These are phyloP conservation scores for Eryngium alpinum DNA, from an alignment of 140 eudicot genomes.

Conservation along the genomic window DNA sequence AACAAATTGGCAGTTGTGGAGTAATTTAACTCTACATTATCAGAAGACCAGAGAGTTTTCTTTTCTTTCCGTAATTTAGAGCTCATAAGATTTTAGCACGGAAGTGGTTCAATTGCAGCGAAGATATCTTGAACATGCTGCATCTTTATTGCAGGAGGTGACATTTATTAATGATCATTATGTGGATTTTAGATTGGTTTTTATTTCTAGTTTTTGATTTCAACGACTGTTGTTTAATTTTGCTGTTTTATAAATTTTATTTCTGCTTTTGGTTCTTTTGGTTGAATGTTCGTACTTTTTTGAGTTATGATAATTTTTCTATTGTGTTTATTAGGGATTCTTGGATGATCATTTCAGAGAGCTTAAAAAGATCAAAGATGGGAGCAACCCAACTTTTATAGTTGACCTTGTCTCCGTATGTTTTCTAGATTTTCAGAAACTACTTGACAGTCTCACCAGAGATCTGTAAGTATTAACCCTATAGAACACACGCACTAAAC, in stretches of 20 bases:
- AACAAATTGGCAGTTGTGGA: no score
- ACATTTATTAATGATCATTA: background rate
- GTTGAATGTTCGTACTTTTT: background rate
- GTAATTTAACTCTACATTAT: no score
- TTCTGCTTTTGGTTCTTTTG: background rate
- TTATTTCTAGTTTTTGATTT: background rate
- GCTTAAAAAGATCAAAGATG: constrained; percentile 58
- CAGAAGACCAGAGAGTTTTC: no score
- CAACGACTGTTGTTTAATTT: no score
- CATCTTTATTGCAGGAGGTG: background rate
- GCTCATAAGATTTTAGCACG: background rate
- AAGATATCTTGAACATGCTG: background rate
- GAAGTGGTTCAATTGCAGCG: background rate
- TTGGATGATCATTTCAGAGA: constrained; percentile 51
- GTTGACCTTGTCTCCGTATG: constrained; percentile 49
- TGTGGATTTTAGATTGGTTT: background rate
- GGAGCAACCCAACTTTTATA: constrained; percentile 60
- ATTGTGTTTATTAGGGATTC: constrained; percentile 33
- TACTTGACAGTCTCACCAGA: constrained; percentile 42
- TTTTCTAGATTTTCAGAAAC: constrained; percentile 55
- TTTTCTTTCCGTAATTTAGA: no score
- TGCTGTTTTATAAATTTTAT: background rate
- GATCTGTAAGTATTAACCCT: constrained; percentile 36
- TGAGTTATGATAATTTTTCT: background rate
- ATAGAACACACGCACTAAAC: background rate